Evolutionary conservation across 495 filamentous ascomycete species (phyloP), one percentile per base, ranked within the genome.

Genomic region (Aspergillus taichungensis): DNA sequence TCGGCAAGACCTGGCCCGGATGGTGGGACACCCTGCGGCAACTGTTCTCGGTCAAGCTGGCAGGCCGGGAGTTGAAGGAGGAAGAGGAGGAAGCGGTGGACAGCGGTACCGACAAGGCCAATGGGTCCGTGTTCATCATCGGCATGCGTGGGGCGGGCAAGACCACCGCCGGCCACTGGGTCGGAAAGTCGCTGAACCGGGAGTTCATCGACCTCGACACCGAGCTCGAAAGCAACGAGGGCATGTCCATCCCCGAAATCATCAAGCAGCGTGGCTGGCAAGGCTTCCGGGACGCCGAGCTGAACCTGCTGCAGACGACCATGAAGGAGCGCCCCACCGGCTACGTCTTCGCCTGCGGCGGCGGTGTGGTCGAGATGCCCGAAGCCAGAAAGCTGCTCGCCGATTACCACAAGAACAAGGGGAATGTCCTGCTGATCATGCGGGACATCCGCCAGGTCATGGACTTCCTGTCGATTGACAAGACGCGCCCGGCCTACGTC

Each of bases 61-160:
- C 81, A 34, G 92, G 92, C 29, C 72, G 74, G 32, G 86, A 92
- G 34, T 68, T 82, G 32, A 70, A 71, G 40, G 68, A 60, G 55
- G 70, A 54, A 36, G 67, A 54, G 36, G 46, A 45, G 8, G 52
- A 53, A 31, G 54, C 45, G 42, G 57, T 45, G 42, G 57, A 52
- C 30, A 54, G 46, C 12, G 52, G 37, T 29, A 59, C 56, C 31
- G 60, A 69, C 27, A 71, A 71, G 13, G 56, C 53, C 24, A 65
- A 39, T 52, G 75, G 58, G 40, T 92, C 89, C 8, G 81, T 97
- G 45, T 85, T 94, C 65, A 85, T 99, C 55, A 89, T 99, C 51
- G 92, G 92, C 13, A 99, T 99, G 92, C 81, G 92, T 50, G 92
- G 94, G 54, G 94, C 88, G 40, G 92, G 92, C 32, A 99, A 99